Evolutionary conservation across 2,329 filamentous ascomycete species (phyloP).

Genomic region (Hymenoscyphus linearis): DNA sequence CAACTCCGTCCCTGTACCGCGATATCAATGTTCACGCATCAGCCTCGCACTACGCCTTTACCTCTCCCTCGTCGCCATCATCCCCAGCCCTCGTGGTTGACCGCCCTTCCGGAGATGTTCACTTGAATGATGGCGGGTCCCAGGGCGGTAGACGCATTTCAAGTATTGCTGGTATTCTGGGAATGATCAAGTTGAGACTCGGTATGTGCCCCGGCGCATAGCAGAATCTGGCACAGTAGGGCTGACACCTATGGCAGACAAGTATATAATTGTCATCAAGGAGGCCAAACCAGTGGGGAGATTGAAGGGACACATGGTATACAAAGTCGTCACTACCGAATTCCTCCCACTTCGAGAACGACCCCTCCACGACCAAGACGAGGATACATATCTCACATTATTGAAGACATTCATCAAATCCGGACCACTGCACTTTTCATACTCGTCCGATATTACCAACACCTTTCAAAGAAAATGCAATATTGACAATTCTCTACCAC

Average conservation of each 20-base stretch:
- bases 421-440: slow-evolving; percentile 96
- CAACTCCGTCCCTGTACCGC: slow-evolving; percentile 64
- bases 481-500: slow-evolving; percentile 61
- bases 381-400: slow-evolving; percentile 82
- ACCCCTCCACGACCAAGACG: slow-evolving; percentile 84
- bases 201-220: slow-evolving; percentile 48
- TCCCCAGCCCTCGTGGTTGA: slow-evolving; percentile 85
- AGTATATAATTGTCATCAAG: slow-evolving; percentile 94
- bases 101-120: slow-evolving; percentile 83
- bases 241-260: slow-evolving; percentile 49
- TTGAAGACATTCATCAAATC: slow-evolving; percentile 77
- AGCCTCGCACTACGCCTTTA: slow-evolving; percentile 89
- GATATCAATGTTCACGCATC: slow-evolving; percentile 97
- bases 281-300: slow-evolving; percentile 88
- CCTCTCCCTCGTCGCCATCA: slow-evolving; percentile 87
- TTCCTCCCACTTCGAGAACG: slow-evolving; percentile 91
- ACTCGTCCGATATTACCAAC: slow-evolving; percentile 94
- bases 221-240: slow-evolving; percentile 12
- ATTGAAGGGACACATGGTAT: slow-evolving; percentile 92
- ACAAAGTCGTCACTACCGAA: slow-evolving; percentile 86
- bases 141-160: slow-evolving; percentile 78
- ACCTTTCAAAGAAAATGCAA: slow-evolving; percentile 91
- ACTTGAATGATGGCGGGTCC: slow-evolving; percentile 74
- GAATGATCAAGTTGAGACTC: slow-evolving; percentile 87
- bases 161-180: slow-evolving; percentile 91